These are phyloP conservation scores for Scutellaria minor DNA, from an alignment of 257 asterid species.

Conservation along the genomic window DNA sequence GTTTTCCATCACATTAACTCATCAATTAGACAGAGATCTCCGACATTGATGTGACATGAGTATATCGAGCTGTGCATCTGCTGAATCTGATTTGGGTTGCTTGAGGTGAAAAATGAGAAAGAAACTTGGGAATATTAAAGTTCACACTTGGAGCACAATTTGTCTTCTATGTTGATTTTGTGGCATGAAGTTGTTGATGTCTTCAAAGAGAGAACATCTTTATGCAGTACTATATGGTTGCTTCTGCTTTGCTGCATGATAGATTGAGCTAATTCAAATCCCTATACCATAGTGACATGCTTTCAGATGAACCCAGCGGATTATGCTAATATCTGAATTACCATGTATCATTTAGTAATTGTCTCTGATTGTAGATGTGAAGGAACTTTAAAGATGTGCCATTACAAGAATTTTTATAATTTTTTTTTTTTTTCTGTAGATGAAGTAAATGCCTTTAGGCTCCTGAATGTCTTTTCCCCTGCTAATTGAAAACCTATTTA, in stretches of 20 bases:
- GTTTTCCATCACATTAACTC: no score
- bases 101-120: no score
- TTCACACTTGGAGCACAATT: constrained; percentile 11
- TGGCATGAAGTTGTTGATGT: not conserved
- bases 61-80: no score
- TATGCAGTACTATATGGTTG: constrained; percentile 8
- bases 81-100: no score
- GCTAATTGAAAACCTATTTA: not conserved
- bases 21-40: no score
- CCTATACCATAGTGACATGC: not conserved
- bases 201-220: constrained; percentile 1
- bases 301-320: not conserved
- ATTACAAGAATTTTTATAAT: not conserved
- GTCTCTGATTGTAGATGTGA: not conserved
- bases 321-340: not conserved
- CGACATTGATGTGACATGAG: no score
- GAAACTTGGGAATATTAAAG: not conserved
- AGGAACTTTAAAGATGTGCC: not conserved
- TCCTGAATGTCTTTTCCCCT: not conserved
- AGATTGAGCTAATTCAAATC: not conserved
- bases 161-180: constrained; percentile 1
- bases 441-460: not conserved
- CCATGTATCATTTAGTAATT: not conserved
- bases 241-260: not conserved
- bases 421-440: not conserved